Conservation (phyloP, 176 grass and related monocot genomes). For the Alloteropsis semialata region DNA sequence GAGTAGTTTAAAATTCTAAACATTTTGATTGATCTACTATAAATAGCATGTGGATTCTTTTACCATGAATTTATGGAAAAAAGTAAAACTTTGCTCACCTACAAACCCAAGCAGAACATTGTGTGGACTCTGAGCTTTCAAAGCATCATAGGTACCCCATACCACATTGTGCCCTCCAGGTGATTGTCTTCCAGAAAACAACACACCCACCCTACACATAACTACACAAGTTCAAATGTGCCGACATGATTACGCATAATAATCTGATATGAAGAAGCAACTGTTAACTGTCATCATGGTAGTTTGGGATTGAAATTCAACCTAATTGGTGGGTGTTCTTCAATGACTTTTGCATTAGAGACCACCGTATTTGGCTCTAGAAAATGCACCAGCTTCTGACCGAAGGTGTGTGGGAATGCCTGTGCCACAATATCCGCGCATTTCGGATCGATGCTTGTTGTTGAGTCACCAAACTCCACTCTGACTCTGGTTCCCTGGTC, state of each 20-base stretch:
- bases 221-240: neutral
- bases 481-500: constrained; percentile 53
- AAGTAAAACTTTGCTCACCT: constrained; percentile 8
- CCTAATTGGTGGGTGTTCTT: constrained; percentile 48
- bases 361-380: constrained; percentile 21
- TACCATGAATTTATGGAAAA: neutral
- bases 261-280: neutral
- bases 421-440: constrained; percentile 34
- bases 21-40: neutral
- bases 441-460: constrained; percentile 45
- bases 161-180: constrained; percentile 50
- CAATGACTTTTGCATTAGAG: constrained; percentile 31
- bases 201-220: constrained; percentile 41
- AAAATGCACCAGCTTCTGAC: constrained; percentile 64
- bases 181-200: constrained; percentile 56
- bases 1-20: neutral
- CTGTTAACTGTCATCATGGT: neutral
- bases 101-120: constrained; percentile 42
- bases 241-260: neutral
- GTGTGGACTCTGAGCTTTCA: constrained; percentile 29
- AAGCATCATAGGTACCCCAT: constrained; percentile 41
- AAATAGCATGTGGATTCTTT: neutral
- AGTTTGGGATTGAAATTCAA: neutral
- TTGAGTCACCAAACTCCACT: constrained; percentile 58
- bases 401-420: constrained; percentile 56